Evolutionary conservation across 1,139 yeast species (phyloP).

Genomic region (Pichia kudriavzevii): DNA sequence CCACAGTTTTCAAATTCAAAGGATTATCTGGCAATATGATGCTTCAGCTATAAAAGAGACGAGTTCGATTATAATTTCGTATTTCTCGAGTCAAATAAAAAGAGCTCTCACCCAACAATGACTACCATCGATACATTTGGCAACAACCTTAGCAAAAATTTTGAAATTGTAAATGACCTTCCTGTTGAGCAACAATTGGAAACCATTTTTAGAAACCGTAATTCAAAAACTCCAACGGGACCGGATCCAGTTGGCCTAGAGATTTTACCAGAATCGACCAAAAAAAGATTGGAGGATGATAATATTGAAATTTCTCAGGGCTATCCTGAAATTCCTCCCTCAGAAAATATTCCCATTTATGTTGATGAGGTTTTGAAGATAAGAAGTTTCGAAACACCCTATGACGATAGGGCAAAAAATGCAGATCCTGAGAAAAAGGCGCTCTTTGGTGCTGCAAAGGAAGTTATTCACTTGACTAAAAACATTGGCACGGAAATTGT

Average conservation of each 20-base stretch:
- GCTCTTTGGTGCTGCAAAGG: conserved; percentile 41
- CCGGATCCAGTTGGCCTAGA: conserved; percentile 28
- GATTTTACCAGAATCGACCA: conserved; percentile 34
- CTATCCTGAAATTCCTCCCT: conserved; percentile 36
- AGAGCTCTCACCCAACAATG: no score
- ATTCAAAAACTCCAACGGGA: conserved; percentile 9
- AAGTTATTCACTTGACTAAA: conserved; percentile 39
- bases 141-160: no score
- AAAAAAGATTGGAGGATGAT: conserved; percentile 30
- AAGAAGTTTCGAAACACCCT: conserved; percentile 26
- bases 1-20: no score
- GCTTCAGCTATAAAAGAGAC: no score
- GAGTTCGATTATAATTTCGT: no score
- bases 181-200: conserved; percentile 16
- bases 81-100: no score
- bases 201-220: conserved; percentile 8
- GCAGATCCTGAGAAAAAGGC: conserved; percentile 51
- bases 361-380: conserved; percentile 43
- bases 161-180: conserved; percentile 5
- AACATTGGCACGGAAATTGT: conserved; percentile 49
- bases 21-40: no score
- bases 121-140: no score
- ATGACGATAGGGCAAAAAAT: conserved; percentile 37
- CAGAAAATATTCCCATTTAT: conserved; percentile 34
- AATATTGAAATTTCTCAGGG: conserved; percentile 39